Evolutionary conservation across 1,284 basidiomycete genomes (phyloP), one percentile per base, ranked within the genome.

Genomic region (Kwoniella shivajii): DNA sequence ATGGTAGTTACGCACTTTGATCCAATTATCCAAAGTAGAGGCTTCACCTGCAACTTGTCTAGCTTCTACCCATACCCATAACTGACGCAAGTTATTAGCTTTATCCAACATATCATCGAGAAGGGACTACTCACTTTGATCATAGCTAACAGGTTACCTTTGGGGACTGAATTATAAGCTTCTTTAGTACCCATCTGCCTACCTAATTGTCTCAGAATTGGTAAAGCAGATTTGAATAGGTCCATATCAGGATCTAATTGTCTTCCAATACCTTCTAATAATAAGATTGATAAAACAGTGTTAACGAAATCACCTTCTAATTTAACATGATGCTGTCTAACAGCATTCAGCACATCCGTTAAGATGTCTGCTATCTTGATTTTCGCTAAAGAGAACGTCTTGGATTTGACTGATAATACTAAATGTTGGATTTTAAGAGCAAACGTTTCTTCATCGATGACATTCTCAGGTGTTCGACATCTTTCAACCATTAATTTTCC

Each of bases 291-390:
- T 60, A 99, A 89, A 49, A 99, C 92, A 0, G 96, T 99, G 75
- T 99, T 98, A 69, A 99, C 87, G 73, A 99, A 99, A 76, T 99
- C 96, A 13, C 88, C 92, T 79, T 99, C 95, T 86, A 99, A 90
- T 82, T 94, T 97, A 66, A 99, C 96, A 73, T 97, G 96, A 75
- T 98, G 94, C 63, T 86, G 83, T 49, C 93, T 80, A 1, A 99
- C 93, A n/a, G 88, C 86, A 66, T 81, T 85, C 42, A 99, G 80
- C 7, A 97, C 94, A 64, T 95, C 88, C 6, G 85, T 88, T 38
- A 98, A 81, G 63, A 99, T 86, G 74, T 99, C 94, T 27, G 89
- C 89, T 57, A 99, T 96, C 78, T 92, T 92, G 80, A 99, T 93
- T 73, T 92, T 87, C 13, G 92, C 92, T 4, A 99, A 84, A 24